These are phyloP conservation scores for Globisporangium nunn DNA, from an alignment of 352 stramenopile species.

Conservation along the genomic window DNA sequence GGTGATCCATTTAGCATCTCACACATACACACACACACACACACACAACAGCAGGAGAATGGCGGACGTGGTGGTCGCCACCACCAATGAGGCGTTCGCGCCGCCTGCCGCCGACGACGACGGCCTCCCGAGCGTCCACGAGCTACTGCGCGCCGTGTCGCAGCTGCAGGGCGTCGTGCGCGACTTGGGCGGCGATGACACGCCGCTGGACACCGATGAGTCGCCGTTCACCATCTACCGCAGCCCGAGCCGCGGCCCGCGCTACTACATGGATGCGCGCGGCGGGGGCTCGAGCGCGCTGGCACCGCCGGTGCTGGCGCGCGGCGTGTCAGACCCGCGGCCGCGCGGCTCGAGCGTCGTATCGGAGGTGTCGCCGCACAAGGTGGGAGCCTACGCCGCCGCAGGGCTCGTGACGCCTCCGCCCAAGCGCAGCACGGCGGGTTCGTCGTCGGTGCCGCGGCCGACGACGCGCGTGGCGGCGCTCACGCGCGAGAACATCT, in stretches of 20 bases:
- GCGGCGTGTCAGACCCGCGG: constrained; percentile 12
- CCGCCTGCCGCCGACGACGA: not conserved
- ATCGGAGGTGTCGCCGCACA: constrained; percentile 9
- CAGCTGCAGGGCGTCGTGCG: constrained; percentile 38
- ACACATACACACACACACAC: too few relatives aligned
- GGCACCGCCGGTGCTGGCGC: constrained; percentile 1
- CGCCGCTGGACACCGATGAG: constrained; percentile 16
- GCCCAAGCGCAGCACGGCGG: constrained; percentile 3
- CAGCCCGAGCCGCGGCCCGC: constrained; percentile 13
- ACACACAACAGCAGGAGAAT: not conserved
- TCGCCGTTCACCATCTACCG: constrained; percentile 25
- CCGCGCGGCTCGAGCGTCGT: constrained; percentile 11
- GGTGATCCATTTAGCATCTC: too few relatives aligned
- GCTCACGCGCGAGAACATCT: constrained; percentile 77
- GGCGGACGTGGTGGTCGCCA: not conserved
- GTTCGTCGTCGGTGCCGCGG: constrained; percentile 18
- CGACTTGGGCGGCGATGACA: constrained; percentile 17
- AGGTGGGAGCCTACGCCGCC: constrained; percentile 1
- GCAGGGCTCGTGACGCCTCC: constrained; percentile 31
- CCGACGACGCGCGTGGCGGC: constrained; percentile 47
- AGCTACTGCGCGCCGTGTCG: constrained; percentile 46
- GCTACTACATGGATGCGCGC: constrained; percentile 13
- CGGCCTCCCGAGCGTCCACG: constrained; percentile 39
- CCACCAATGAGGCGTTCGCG: not conserved
- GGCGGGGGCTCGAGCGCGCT: constrained; percentile 4